Evolutionary conservation across 2,329 filamentous ascomycete genomes (phyloP).

Genomic region (Pseudopithomyces maydicus): DNA sequence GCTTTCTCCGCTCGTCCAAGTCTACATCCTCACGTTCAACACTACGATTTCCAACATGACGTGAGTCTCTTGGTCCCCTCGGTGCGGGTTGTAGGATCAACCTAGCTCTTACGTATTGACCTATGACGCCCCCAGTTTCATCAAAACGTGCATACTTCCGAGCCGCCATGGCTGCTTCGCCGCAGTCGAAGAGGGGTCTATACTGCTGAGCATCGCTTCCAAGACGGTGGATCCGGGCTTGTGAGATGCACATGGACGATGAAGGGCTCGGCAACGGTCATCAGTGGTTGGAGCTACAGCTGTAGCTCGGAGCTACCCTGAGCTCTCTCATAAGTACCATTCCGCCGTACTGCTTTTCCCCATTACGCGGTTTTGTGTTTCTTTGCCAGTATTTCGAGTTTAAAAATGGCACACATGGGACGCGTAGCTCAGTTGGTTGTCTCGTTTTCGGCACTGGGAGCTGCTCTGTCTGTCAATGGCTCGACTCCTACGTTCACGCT

Average conservation of each 20-base stretch:
- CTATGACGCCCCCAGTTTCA: conserved; percentile 20
- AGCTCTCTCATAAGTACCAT: conserved; percentile 17
- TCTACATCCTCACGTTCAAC: conserved; percentile 18
- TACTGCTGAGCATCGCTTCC: conserved; percentile 16
- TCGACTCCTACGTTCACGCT: conserved; percentile 32
- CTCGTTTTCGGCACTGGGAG: conserved; percentile 11
- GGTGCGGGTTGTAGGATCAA: conserved; percentile 19
- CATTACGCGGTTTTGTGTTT: neutral
- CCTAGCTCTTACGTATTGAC: conserved; percentile 19
- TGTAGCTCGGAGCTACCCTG: conserved; percentile 8
- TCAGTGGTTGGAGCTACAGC: conserved; percentile 17
- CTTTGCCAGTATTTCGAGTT: neutral
- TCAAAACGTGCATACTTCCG: conserved; percentile 11
- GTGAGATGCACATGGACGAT: conserved; percentile 10
- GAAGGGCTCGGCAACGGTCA: conserved; percentile 8
- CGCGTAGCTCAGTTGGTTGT: conserved; percentile 22
- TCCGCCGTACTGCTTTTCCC: conserved; percentile 4
- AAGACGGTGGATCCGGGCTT: conserved; percentile 16
- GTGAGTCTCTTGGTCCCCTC: conserved; percentile 17
- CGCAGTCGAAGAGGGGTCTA: conserved; percentile 8
- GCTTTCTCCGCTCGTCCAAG: conserved; percentile 27
- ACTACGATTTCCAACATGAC: conserved; percentile 16
- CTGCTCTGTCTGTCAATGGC: conserved; percentile 23
- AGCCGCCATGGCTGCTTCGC: conserved; percentile 1
- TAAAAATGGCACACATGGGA: conserved; percentile 27